Conservation (phyloP, 345 rosid species). For the Salix viminalis region DNA sequence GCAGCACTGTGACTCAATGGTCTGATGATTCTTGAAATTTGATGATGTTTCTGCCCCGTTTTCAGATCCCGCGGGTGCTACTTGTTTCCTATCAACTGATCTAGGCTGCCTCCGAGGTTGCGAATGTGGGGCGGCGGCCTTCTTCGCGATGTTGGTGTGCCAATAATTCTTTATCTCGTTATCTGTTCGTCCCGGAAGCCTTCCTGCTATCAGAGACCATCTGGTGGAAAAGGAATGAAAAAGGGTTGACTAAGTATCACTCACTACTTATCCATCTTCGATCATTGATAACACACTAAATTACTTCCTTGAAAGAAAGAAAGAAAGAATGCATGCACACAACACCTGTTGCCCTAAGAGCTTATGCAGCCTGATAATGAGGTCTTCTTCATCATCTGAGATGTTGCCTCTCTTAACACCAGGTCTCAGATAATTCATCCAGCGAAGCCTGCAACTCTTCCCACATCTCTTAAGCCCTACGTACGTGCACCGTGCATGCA, state of each 20-base stretch:
- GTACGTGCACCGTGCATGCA: not conserved
- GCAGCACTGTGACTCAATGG: not conserved
- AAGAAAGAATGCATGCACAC: not conserved
- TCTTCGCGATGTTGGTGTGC: slow-evolving; percentile 37
- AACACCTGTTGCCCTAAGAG: slow-evolving; percentile 41
- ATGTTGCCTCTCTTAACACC: slow-evolving; percentile 34
- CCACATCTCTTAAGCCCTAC: slow-evolving; percentile 34
- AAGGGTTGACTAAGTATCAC: not conserved
- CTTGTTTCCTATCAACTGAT: not conserved
- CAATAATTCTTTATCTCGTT: slow-evolving; percentile 45
- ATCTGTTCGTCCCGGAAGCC: slow-evolving; percentile 42
- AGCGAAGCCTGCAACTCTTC: slow-evolving; percentile 33
- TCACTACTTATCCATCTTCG: not conserved
- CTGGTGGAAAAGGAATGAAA: not conserved
- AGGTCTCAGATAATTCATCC: slow-evolving; percentile 36
- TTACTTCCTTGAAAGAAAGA: not conserved
- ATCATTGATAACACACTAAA: not conserved
- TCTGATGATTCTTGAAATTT: not conserved
- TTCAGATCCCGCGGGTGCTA: not conserved
- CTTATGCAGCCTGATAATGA: slow-evolving; percentile 36
- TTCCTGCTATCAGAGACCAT: slow-evolving; percentile 46
- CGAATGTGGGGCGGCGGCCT: not conserved
- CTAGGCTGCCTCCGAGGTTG: not conserved
- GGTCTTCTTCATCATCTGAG: slow-evolving; percentile 31
- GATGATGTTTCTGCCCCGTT: not conserved